These are phyloP conservation scores for Podospora pseudoanserina DNA, from an alignment of 495 filamentous ascomycete genomes.

Conservation along the genomic window DNA sequence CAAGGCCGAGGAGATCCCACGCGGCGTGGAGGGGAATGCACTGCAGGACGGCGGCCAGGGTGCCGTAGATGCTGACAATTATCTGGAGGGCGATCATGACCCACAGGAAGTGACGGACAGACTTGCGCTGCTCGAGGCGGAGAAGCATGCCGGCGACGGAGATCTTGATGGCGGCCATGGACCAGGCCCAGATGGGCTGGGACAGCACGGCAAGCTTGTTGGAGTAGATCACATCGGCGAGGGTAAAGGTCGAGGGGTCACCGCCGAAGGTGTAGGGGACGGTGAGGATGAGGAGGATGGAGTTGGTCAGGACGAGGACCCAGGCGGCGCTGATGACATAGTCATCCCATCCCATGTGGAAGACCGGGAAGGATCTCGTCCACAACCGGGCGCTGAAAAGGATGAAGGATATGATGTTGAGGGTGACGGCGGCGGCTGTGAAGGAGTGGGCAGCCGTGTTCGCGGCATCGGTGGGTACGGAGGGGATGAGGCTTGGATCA, in stretches of 20 bases:
- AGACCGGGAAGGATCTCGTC: slow-evolving; percentile 15
- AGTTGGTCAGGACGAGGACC: slow-evolving; percentile 16
- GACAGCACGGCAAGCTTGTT: slow-evolving; percentile 21
- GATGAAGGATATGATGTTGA: slow-evolving; percentile 23
- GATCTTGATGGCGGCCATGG: slow-evolving; percentile 23
- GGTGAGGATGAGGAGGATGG: slow-evolving; percentile 17
- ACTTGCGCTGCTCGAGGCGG: slow-evolving; percentile 16
- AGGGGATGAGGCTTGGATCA: slow-evolving; percentile 15
- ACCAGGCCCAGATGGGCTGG: slow-evolving; percentile 23
- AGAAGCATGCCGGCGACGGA: slow-evolving; percentile 23
- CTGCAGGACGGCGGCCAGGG: slow-evolving; percentile 10
- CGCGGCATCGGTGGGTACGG: slow-evolving; percentile 15
- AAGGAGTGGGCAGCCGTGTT: slow-evolving; percentile 12
- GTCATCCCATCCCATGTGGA: slow-evolving; percentile 22
- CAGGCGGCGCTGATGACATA: slow-evolving; percentile 19
- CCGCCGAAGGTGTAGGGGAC: slow-evolving; percentile 20
- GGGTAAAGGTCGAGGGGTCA: slow-evolving; percentile 11
- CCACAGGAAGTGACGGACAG: slow-evolving; percentile 12
- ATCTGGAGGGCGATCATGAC: slow-evolving; percentile 18
- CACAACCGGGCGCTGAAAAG: slow-evolving; percentile 16
- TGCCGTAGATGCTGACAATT: slow-evolving; percentile 18
- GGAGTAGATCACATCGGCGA: slow-evolving; percentile 18
- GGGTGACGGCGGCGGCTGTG: slow-evolving; percentile 9
- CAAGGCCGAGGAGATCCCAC: slow-evolving; percentile 18
- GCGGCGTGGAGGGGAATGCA: slow-evolving; percentile 20